Evolutionary conservation across 2,329 filamentous ascomycete species (phyloP).

Genomic region (Aspergillus cejpii): DNA sequence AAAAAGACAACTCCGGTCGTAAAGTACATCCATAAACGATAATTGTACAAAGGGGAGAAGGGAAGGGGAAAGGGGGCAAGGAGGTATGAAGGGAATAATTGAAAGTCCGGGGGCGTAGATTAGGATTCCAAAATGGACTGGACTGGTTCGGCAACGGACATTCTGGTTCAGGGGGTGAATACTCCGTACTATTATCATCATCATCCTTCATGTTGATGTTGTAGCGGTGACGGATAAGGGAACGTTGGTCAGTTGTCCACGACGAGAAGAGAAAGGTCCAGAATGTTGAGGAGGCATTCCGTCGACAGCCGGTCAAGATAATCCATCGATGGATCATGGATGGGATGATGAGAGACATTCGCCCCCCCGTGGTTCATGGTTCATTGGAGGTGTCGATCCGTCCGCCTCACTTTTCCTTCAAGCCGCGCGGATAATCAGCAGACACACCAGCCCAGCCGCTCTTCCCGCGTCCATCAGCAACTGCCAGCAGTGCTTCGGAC

Average conservation of each 20-base stretch:
- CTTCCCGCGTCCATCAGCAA: slow-evolving; percentile 4
- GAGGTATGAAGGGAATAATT: slow-evolving; percentile 2
- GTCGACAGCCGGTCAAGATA: slow-evolving; percentile 11
- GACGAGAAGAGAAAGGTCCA: not conserved
- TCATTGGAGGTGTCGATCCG: slow-evolving; percentile 15
- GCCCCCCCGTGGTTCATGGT: not conserved
- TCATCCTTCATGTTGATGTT: not conserved
- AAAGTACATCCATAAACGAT: slow-evolving; percentile 1
- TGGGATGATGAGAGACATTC: not conserved
- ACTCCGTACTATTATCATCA: not conserved
- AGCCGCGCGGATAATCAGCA: slow-evolving; percentile 21
- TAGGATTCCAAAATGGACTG: not conserved
- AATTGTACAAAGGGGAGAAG: not conserved
- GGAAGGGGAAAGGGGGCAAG: slow-evolving; percentile 2
- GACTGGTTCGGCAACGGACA: not conserved
- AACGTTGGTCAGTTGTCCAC: not conserved
- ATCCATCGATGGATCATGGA: not conserved
- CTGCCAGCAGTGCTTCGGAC: not conserved
- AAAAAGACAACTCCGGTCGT: slow-evolving; percentile 1
- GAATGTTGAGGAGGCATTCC: slow-evolving; percentile 2
- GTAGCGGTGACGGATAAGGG: not conserved
- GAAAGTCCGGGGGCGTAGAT: not conserved
- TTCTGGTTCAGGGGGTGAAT: not conserved
- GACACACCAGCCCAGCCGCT: slow-evolving; percentile 3
- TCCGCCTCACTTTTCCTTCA: slow-evolving; percentile 22